Conservation (phyloP, 208 protist species). For the Leishmania amazonensis region DNA sequence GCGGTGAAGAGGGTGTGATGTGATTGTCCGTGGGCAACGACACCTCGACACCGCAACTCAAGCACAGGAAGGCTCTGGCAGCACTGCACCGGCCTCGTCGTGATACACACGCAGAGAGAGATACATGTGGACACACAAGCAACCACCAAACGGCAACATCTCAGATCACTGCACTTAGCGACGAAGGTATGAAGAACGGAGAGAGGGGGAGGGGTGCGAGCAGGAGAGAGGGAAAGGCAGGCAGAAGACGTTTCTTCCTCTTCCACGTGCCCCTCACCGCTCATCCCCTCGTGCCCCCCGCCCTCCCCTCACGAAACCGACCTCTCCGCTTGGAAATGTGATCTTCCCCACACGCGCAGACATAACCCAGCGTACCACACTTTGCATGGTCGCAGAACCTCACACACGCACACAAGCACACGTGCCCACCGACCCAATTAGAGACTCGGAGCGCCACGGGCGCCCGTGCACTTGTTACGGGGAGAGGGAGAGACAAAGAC, state of each 20-base stretch:
- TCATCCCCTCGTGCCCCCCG: neutral
- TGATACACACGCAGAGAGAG: conserved; percentile 5
- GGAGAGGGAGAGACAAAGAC: neutral
- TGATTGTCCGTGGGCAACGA: neutral
- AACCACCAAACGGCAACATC: conserved; percentile 4
- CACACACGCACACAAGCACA: neutral
- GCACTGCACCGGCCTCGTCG: neutral
- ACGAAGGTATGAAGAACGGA: conserved; percentile 20
- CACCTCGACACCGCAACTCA: neutral
- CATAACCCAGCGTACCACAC: neutral
- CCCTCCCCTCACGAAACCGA: neutral
- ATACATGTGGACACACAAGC: neutral
- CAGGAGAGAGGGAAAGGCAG: neutral
- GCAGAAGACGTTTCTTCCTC: neutral
- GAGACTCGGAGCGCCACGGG: neutral
- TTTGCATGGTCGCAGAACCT: neutral
- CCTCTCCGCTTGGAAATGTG: conserved; percentile 44
- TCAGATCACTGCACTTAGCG: conserved; percentile 44
- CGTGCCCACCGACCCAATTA: neutral
- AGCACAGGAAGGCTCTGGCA: neutral
- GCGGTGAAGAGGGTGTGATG: no score
- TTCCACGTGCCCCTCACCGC: neutral
- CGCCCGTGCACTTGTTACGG: neutral
- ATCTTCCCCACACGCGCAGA: conserved; percentile 16
- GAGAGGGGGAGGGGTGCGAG: neutral